These are phyloP conservation scores for Fusarium sp. DNA, from an alignment of 2,329 filamentous ascomycete species.

Conservation along the genomic window DNA sequence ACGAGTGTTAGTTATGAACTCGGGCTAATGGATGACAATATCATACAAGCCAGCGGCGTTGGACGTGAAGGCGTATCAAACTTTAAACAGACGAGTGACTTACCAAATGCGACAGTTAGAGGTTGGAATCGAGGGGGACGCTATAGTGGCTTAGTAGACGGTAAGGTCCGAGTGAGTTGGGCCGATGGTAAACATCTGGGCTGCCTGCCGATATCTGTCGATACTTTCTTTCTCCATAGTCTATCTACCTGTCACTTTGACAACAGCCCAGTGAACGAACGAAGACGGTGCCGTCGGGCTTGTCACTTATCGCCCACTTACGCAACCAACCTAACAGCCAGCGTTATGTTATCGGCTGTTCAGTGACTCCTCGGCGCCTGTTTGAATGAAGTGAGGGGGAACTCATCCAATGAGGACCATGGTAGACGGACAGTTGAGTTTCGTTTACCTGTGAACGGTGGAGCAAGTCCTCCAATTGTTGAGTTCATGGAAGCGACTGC, in stretches of 20 bases:
- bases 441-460: slow-evolving; percentile 17
- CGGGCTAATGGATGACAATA: slow-evolving; percentile 26
- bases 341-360: slow-evolving; percentile 7
- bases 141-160: slow-evolving; percentile 40
- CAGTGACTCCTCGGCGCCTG: neutral
- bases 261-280: slow-evolving; percentile 5
- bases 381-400: neutral
- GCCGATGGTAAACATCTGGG: slow-evolving; percentile 26
- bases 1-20: slow-evolving; percentile 17
- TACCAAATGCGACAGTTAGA: slow-evolving; percentile 34
- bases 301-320: neutral
- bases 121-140: slow-evolving; percentile 22
- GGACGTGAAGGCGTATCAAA: slow-evolving; percentile 35
- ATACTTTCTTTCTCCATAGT: neutral
- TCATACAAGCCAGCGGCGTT: slow-evolving; percentile 27
- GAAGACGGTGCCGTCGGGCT: slow-evolving; percentile 5
- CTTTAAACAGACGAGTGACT: slow-evolving; percentile 27
- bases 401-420: neutral
- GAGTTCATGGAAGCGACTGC: slow-evolving; percentile 19
- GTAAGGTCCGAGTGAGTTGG: slow-evolving; percentile 43
- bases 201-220: slow-evolving; percentile 1
- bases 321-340: neutral
- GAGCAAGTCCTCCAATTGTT: slow-evolving; percentile 5
- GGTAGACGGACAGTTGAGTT: neutral
- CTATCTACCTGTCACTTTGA: neutral